Evolutionary conservation across 2,329 filamentous ascomycete species (phyloP).

Genomic region (Cadophora gregata): DNA sequence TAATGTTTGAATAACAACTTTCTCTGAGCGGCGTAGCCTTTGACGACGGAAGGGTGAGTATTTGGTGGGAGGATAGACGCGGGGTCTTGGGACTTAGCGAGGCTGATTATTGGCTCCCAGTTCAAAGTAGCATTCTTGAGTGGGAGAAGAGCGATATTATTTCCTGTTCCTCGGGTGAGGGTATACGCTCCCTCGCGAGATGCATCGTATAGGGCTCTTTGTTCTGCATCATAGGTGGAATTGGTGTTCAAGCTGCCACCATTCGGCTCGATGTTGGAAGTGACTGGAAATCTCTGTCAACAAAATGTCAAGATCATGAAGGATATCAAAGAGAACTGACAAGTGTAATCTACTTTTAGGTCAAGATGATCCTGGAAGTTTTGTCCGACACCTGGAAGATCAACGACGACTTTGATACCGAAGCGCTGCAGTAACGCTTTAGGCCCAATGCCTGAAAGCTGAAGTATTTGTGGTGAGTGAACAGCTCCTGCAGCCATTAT

Average conservation of each 20-base stretch:
- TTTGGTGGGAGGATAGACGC: slow-evolving; percentile 21
- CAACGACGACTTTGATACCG: slow-evolving; percentile 44
- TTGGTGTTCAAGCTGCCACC: slow-evolving; percentile 22
- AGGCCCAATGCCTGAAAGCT: slow-evolving; percentile 11
- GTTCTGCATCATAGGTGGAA: slow-evolving; percentile 41
- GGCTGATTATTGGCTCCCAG: slow-evolving; percentile 18
- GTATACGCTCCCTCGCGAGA: slow-evolving; percentile 23
- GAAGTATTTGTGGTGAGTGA: not conserved
- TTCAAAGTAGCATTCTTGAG: slow-evolving; percentile 22
- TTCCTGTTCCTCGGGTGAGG: slow-evolving; percentile 37
- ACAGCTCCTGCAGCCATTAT: not conserved
- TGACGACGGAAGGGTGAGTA: slow-evolving; percentile 26
- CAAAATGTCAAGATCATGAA: too few species aligned
- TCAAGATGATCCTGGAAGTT: slow-evolving; percentile 45
- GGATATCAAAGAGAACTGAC: slow-evolving; percentile 18
- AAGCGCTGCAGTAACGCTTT: slow-evolving; percentile 40
- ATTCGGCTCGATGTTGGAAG: slow-evolving; percentile 24
- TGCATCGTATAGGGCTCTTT: slow-evolving; percentile 40
- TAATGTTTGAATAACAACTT: slow-evolving; percentile 36
- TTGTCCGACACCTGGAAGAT: slow-evolving; percentile 50
- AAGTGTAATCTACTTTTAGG: slow-evolving; percentile 23
- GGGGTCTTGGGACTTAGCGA: slow-evolving; percentile 23
- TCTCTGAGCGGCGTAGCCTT: slow-evolving; percentile 27
- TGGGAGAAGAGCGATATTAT: slow-evolving; percentile 24
- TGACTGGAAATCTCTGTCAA: too few species aligned